Conservation (phyloP, 2,329 filamentous ascomycete species). For the Trichophyton mentagrophytes region DNA sequence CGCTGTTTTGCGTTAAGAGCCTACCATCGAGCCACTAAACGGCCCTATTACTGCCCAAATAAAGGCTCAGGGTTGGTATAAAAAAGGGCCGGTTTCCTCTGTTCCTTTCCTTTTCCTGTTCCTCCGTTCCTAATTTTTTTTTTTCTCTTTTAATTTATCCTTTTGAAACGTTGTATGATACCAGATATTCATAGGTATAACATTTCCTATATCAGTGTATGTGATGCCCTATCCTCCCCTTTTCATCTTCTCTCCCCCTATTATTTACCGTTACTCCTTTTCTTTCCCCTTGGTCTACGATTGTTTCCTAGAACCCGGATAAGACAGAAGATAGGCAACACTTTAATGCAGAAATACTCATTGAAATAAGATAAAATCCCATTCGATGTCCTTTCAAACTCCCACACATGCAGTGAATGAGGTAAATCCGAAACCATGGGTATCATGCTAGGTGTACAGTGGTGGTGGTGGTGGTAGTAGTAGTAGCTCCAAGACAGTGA, state of each 20-base stretch:
- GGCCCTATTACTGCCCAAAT: too few relatives aligned
- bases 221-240: conserved; percentile 8
- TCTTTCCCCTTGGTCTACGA: not conserved
- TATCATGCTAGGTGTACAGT: not conserved
- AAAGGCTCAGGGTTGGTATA: not conserved
- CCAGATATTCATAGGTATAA: not conserved
- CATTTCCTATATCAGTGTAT: not conserved
- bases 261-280: not conserved
- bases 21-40: not conserved
- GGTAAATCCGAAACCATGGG: not conserved
- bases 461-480: too few relatives aligned
- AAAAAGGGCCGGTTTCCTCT: not conserved
- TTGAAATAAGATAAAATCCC: not conserved
- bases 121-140: not conserved
- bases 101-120: not conserved
- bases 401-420: not conserved
- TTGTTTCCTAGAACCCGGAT: not conserved
- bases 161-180: conserved; percentile 2
- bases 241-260: conserved; percentile 22
- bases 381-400: not conserved
- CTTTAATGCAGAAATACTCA: not conserved
- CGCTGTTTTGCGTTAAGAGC: not conserved
- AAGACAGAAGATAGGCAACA: not conserved
- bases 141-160: not conserved
- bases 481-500: too few relatives aligned